A percentile compares a stretch with the other conserved stretches of the same genome.
Conservation (phyloP, 768 basidiomycete species). For the Mycena galericulata region DNA sequence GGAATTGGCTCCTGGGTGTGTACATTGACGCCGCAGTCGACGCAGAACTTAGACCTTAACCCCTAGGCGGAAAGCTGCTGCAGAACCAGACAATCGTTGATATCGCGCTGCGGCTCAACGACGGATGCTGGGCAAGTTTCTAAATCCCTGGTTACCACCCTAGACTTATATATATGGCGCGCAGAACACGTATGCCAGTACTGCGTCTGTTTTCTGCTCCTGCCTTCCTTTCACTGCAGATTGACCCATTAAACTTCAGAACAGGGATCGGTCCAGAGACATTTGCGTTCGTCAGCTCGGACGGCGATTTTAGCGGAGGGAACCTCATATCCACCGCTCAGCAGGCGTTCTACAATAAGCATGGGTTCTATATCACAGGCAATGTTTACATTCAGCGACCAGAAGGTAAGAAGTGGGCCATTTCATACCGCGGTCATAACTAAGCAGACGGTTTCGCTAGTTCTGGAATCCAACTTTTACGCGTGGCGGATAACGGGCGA, state of each 20-base stretch:
- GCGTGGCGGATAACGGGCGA: constrained; percentile 65
- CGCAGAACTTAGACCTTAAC: background rate
- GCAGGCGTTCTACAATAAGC: constrained; percentile 63
- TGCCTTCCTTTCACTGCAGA: constrained; percentile 44
- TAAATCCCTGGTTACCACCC: background rate
- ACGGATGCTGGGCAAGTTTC: constrained; percentile 34
- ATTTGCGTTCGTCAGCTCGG: constrained; percentile 73
- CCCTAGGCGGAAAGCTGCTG: constrained; percentile 53
- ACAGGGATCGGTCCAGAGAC: constrained; percentile 83
- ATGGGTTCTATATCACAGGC: constrained; percentile 74
- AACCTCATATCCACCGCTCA: constrained; percentile 50
- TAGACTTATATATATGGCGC: background rate
- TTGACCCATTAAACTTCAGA: constrained; percentile 45
- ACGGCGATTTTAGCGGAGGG: constrained; percentile 73
- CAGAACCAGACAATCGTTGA: constrained; percentile 61
- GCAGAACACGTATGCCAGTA: constrained; percentile 77
- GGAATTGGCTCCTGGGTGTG: constrained; percentile 32
- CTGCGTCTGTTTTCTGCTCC: constrained; percentile 56
- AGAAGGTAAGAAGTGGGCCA: constrained; percentile 46
- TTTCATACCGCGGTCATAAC: background rate
- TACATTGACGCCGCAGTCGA: background rate
- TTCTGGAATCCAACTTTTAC: constrained; percentile 57
- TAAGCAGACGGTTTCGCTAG: background rate
- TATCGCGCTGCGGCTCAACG: constrained; percentile 55
- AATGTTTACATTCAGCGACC: constrained; percentile 75